phyloP scores from a whole-genome alignment of 1,139 yeast genomes.

The Candida pseudoviswanathii region DNA sequence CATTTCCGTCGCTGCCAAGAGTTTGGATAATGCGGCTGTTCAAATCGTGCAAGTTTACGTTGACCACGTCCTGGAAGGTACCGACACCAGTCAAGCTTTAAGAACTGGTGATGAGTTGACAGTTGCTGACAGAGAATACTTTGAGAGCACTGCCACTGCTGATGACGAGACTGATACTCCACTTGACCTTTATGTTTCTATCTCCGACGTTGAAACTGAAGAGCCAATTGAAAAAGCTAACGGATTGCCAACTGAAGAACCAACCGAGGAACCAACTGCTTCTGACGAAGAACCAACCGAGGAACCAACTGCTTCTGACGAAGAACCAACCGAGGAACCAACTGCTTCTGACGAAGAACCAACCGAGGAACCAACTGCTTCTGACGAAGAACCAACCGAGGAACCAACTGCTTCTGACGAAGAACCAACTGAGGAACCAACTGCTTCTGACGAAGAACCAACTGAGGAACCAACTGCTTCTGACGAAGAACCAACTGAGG shows the following conservation, averaged over 20 bases:
- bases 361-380: neutral
- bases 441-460: neutral
- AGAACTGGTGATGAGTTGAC: neutral
- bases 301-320: slow-evolving; percentile 2
- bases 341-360: neutral
- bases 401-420: neutral
- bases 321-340: slow-evolving; percentile 1
- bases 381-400: neutral
- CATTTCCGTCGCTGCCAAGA: slow-evolving; percentile 33
- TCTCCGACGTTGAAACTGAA: neutral
- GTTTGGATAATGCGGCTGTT: slow-evolving; percentile 24
- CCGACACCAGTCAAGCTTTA: neutral
- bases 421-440: neutral
- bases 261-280: slow-evolving; percentile 1
- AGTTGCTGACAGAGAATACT: neutral
- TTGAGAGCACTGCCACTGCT: neutral
- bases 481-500: neutral
- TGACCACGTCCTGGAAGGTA: slow-evolving; percentile 22
- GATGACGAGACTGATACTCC: neutral
- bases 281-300: slow-evolving; percentile 5
- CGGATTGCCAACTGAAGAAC: slow-evolving; percentile 3
- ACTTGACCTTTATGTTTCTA: neutral
- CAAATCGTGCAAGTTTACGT: slow-evolving; percentile 33
- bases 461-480: neutral
- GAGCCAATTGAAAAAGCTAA: neutral